Conservation (phyloP, 2,329 filamentous ascomycete genomes). For the Colletotrichum paranaense region DNA sequence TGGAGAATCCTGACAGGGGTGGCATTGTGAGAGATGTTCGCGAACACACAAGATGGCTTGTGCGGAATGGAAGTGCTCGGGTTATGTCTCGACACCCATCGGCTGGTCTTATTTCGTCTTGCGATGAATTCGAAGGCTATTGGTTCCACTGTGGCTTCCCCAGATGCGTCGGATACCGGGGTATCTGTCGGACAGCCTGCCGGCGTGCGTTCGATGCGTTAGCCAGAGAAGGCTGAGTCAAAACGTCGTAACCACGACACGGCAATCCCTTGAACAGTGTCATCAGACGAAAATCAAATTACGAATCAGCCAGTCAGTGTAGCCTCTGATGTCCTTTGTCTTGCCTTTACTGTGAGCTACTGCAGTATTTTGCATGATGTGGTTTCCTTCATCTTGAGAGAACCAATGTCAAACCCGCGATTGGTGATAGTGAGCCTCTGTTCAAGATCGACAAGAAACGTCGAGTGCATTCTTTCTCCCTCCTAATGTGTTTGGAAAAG, state of each 20-base stretch:
- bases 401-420: too few species aligned
- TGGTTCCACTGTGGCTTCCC: neutral
- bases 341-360: too few species aligned
- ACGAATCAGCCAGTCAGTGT: neutral
- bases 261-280: neutral
- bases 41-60: neutral
- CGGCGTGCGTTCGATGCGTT: too few species aligned
- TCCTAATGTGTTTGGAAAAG: too few species aligned
- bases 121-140: neutral
- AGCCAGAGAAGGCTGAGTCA: neutral
- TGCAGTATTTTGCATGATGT: too few species aligned
- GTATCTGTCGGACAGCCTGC: neutral
- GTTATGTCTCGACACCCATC: neutral
- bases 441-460: too few species aligned
- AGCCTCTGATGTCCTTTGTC: too few species aligned
- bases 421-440: too few species aligned
- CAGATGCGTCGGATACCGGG: slow-evolving; percentile 10
- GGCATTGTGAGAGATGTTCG: slow-evolving; percentile 44
- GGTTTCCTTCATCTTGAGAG: too few species aligned
- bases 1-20: slow-evolving; percentile 51
- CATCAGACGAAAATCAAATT: too few species aligned
- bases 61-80: neutral
- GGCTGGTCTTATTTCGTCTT: slow-evolving; percentile 15
- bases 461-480: too few species aligned
- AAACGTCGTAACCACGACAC: neutral